Conservation (phyloP, 805 yeast genomes). For the Metschnikowia santaceciliae region DNA sequence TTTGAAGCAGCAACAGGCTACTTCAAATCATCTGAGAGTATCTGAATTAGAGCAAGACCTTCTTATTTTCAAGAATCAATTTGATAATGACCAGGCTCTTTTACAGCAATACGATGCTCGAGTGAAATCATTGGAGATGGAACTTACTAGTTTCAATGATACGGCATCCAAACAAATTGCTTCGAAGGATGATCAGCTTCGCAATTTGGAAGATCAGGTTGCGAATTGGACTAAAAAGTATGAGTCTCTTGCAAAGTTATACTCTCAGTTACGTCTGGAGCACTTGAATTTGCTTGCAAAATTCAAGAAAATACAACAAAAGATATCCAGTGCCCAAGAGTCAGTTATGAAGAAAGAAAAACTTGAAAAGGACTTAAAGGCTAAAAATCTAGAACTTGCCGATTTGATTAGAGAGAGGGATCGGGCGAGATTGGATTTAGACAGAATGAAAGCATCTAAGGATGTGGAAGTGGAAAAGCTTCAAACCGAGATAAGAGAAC, state of each 20-base stretch:
- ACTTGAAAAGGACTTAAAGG: slow-evolving; percentile 75
- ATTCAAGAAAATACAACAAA: slow-evolving; percentile 77
- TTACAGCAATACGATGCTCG: slow-evolving; percentile 84
- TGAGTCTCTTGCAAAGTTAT: slow-evolving; percentile 82
- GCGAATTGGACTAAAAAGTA: slow-evolving; percentile 79
- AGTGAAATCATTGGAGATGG: slow-evolving; percentile 76
- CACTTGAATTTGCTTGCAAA: slow-evolving; percentile 75
- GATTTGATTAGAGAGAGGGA: slow-evolving; percentile 87
- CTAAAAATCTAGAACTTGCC: slow-evolving; percentile 83
- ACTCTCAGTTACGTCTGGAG: slow-evolving; percentile 88
- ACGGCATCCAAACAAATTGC: slow-evolving; percentile 70
- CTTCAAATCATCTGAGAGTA: slow-evolving; percentile 72
- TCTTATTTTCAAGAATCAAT: slow-evolving; percentile 69
- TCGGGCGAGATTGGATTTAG: slow-evolving; percentile 79
- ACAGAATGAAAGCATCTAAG: slow-evolving; percentile 60
- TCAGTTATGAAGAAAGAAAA: slow-evolving; percentile 79
- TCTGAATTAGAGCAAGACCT: slow-evolving; percentile 81
- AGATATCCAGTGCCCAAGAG: slow-evolving; percentile 86
- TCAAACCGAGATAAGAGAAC: slow-evolving; percentile 59
- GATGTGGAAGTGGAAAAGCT: slow-evolving; percentile 62
- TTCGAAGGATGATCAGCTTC: slow-evolving; percentile 71
- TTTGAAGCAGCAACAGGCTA: slow-evolving; percentile 61
- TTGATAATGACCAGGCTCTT: slow-evolving; percentile 79
- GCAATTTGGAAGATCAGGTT: slow-evolving; percentile 67
- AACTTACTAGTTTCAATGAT: slow-evolving; percentile 54